phyloP scores from a whole-genome alignment of 306 rosid species.

The Corylus heterophylla region DNA sequence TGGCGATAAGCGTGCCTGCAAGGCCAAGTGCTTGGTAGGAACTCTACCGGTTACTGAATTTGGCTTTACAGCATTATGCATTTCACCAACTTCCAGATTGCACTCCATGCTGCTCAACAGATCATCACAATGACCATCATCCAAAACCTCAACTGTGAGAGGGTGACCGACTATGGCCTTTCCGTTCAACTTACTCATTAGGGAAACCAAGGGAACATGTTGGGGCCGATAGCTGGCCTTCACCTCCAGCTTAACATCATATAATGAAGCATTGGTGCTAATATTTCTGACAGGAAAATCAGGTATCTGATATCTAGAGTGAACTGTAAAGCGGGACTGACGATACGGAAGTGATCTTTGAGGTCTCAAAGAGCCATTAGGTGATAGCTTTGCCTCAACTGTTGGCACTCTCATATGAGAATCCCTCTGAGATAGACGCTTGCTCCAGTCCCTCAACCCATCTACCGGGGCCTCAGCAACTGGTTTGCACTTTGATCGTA shows the following conservation, averaged over 20 bases:
- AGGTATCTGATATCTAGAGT: conserved; percentile 63
- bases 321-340: conserved; percentile 68
- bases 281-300: conserved; percentile 54
- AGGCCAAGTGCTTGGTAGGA: conserved; percentile 39
- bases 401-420: conserved; percentile 31
- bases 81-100: conserved; percentile 35
- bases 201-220: conserved; percentile 90
- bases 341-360: conserved; percentile 82
- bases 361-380: conserved; percentile 54
- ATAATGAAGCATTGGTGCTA: conserved; percentile 49
- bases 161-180: conserved; percentile 96
- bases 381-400: conserved; percentile 43
- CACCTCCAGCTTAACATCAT: conserved; percentile 70
- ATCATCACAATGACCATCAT: conserved; percentile 55
- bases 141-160: conserved; percentile 65
- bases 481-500: conserved; percentile 45
- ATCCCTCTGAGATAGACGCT: conserved; percentile 23
- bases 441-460: conserved; percentile 43
- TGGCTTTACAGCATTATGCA: conserved; percentile 27
- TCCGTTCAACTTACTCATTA: conserved; percentile 81
- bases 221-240: conserved; percentile 77
- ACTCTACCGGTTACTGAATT: conserved; percentile 35
- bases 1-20: conserved; percentile 24
- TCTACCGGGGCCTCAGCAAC: conserved; percentile 50
- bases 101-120: conserved; percentile 39